Evolutionary conservation across 345 rosid genomes (phyloP).

Genomic region (Pelargonium nanum): DNA sequence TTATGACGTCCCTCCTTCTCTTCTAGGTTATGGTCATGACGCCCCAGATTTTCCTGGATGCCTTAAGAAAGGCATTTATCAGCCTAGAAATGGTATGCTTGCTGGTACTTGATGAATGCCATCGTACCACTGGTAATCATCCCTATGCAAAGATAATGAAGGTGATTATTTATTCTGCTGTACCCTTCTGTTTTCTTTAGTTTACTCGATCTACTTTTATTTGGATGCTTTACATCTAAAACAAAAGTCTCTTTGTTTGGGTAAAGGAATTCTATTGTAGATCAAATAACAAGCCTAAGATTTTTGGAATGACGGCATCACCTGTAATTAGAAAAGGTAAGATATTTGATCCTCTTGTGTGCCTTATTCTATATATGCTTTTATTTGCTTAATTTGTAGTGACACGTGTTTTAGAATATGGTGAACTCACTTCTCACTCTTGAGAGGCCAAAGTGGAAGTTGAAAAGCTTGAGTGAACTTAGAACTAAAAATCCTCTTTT

Average conservation of each 20-base stretch:
- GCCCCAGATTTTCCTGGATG: constrained; percentile 75
- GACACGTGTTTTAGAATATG: no score
- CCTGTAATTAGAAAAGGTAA: constrained; percentile 57
- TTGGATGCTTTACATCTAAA: neutral
- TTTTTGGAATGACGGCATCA: constrained; percentile 80
- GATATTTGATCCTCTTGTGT: constrained; percentile 1
- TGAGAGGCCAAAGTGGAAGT: no score
- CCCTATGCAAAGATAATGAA: constrained; percentile 75
- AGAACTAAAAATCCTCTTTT: no score
- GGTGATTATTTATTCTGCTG: constrained; percentile 27
- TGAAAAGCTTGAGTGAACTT: no score
- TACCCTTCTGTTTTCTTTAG: constrained; percentile 1
- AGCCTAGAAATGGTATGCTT: constrained; percentile 49
- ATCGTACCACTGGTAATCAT: constrained; percentile 68
- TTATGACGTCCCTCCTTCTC: constrained; percentile 3
- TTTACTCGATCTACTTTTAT: constrained; percentile 3
- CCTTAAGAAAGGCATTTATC: constrained; percentile 56
- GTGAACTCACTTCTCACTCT: no score
- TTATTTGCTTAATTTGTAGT: no score
- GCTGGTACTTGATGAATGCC: constrained; percentile 78
- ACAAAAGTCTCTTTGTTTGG: constrained; percentile 7
- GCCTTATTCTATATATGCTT: no score
- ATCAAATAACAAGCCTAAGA: constrained; percentile 51
- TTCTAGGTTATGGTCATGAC: constrained; percentile 85
- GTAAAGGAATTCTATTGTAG: constrained; percentile 69